These are phyloP conservation scores for Chaetomium globosum DNA, from an alignment of 2,329 filamentous ascomycete species.

Conservation along the genomic window DNA sequence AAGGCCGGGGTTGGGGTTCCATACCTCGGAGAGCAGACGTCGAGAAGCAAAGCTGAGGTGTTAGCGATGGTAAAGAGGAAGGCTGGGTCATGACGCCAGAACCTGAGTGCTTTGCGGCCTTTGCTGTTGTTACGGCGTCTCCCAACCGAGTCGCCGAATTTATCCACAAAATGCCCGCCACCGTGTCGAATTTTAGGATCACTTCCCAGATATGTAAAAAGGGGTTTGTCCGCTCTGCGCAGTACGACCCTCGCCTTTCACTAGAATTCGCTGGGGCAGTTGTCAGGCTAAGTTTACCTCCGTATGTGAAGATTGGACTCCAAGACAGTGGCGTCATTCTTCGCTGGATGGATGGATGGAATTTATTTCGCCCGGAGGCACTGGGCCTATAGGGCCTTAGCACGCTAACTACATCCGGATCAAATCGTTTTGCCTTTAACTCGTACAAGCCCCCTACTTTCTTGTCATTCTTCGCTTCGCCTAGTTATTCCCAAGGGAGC, in stretches of 20 bases:
- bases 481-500: too few relatives aligned
- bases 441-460: too few relatives aligned
- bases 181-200: slow-evolving; percentile 39
- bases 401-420: too few relatives aligned
- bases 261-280: background rate
- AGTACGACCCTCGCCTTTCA: background rate
- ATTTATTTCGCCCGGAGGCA: too few relatives aligned
- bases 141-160: slow-evolving; percentile 44
- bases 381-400: too few relatives aligned
- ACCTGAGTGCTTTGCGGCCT: slow-evolving; percentile 36
- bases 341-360: too few relatives aligned
- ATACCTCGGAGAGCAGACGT: slow-evolving; percentile 68
- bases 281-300: background rate
- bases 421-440: too few relatives aligned
- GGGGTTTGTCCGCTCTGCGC: background rate
- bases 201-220: background rate
- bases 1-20: slow-evolving; percentile 30
- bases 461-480: slow-evolving; percentile 7
- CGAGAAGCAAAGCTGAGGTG: slow-evolving; percentile 78
- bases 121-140: slow-evolving; percentile 42
- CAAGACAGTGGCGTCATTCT: slow-evolving; percentile 10
- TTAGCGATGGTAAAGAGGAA: slow-evolving; percentile 57
- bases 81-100: slow-evolving; percentile 52
- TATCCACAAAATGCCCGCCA: slow-evolving; percentile 57
- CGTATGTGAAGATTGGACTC: background rate